Evolutionary conservation across 352 stramenopile species (phyloP), one percentile per base, ranked within the genome.

Genomic region (Phytopythium litorale): DNA sequence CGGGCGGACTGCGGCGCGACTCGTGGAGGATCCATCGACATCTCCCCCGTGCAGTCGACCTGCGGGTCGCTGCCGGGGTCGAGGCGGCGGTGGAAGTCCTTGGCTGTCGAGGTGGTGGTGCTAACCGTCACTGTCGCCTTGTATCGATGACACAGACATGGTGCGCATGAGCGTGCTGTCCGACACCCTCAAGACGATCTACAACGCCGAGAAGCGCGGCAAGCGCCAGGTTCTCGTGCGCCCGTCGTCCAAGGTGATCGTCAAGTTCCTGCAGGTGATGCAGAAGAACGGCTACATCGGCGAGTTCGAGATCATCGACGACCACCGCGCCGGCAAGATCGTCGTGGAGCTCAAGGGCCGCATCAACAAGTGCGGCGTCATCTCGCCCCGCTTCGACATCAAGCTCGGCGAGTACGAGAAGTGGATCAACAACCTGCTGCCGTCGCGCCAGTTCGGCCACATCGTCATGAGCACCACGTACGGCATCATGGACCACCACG

Each of bases 181-280:
- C 72, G 98, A 99, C 89, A 98, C 94, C 81, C 96, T 99, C 61
- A 99, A 99, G 89, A 99, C 96, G 68, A 99, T 99, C 70, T 99
- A 97, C 85, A 99, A 99, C 85, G 98, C 98, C 63, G 98, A 99
- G 86, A 99, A 99, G 94, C 96, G 97, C 73, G 98, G 98, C 76
- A 99, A 99, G 82, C 86, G 97, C 71, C 98, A 99, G 85, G 98
- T 99, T 52, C 81, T 99, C 23, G 97, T 99, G 79, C 94, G 97
- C 62, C 98, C 97, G 66, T 99, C 89, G 67, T 99, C 96, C 62
- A 99, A 99, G 95, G 98, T 99, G 58, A 98, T 99, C 71, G 89
- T 99, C 81, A 99, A 99, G 92, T 99, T 99, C 84, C 92, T 99
- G 72, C 96, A 99, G 86, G 91, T 97, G 56, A 99, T 99, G 98